Percentiles rank a stretch among this genome's conserved stretches.
These are phyloP conservation scores for Strobilomyces confusus DNA, from an alignment of 768 basidiomycete genomes.

Conservation along the genomic window DNA sequence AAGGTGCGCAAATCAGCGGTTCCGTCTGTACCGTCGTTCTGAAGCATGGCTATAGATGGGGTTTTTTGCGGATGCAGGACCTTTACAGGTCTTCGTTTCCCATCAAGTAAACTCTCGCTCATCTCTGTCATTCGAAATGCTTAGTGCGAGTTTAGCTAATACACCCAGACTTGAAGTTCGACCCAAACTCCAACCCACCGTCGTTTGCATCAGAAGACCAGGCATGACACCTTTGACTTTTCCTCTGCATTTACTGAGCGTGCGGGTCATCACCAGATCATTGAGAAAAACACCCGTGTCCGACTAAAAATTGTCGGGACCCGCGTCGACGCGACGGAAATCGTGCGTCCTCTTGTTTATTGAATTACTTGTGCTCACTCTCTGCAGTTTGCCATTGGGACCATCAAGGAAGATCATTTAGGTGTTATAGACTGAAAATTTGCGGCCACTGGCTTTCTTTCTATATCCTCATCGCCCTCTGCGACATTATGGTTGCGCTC, in stretches of 20 bases:
- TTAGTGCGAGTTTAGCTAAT: slow-evolving; percentile 60
- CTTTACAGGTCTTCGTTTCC: slow-evolving; percentile 90
- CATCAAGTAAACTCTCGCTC: slow-evolving; percentile 67
- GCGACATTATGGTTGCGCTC: neutral
- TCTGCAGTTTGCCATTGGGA: slow-evolving; percentile 91
- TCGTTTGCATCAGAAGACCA: slow-evolving; percentile 91
- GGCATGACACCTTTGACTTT: slow-evolving; percentile 36
- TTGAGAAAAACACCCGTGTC: slow-evolving; percentile 89
- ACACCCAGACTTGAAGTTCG: slow-evolving; percentile 90
- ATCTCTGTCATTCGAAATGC: neutral
- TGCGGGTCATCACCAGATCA: slow-evolving; percentile 49
- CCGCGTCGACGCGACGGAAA: slow-evolving; percentile 95
- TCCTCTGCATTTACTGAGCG: neutral
- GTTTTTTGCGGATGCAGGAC: slow-evolving; percentile 96
- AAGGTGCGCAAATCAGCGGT: slow-evolving; percentile 55
- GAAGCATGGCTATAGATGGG: slow-evolving; percentile 68
- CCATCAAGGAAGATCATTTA: slow-evolving; percentile 96
- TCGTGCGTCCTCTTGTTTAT: slow-evolving; percentile 52
- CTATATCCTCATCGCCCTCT: neutral
- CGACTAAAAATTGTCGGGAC: slow-evolving; percentile 98
- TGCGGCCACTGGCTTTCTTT: neutral
- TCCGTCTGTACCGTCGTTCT: neutral
- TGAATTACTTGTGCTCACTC: slow-evolving; percentile 1
- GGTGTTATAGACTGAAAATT: slow-evolving; percentile 75
- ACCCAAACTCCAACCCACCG: slow-evolving; percentile 95